Base-by-base conservation (phyloP, 768 basidiomycete genomes). In the Daedalea quercina region DNA sequence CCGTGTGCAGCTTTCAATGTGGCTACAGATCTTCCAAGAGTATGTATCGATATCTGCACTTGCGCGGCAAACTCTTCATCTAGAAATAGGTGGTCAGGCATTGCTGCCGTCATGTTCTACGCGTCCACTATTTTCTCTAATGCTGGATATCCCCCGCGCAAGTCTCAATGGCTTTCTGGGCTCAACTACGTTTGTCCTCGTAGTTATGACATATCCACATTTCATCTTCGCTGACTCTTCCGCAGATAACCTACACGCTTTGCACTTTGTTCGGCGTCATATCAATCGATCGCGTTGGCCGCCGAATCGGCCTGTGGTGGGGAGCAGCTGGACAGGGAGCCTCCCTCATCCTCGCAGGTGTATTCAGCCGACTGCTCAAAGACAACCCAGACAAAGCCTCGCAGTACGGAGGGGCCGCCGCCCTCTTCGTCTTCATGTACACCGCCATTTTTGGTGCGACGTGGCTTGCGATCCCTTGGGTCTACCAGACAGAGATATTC, bases 11-110 rank as follows among this genome's bases (percentile, higher is more conserved):
- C 57, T 75, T 17, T 71, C 71, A 3, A 63, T 75, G 47, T 75
- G 74, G 74, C 60, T 75, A 26, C 74, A 75, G 54, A 75, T 75
- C 42, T 61, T 75, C 7, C 73, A 75, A 54, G 73, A 74, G 70
- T 72, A 52, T 11, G 67, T 63, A 2, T 9, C 41, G 47, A 33
- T 44, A 22, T 35, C 7, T 8, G 11, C 20, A 6, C 12, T 8
- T 9, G 2, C 17, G 19, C 1, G 6, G 23, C 22, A 9, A 28
- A 2, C 6, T 7, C 44, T 45, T 8, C 9, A 9, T 8, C 8
- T 26, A 6, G 25, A 6, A 20, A 8, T 44, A 71, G 70, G 60
- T 75, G 74, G 74, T 69, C 71, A 13, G 74, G 74, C 9, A 74
- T 75, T 34, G 72, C 74, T 25, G 73, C 74, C 4, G 72, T 75